A percentile compares a stretch with the other conserved stretches of the same genome.
Conservation (phyloP, 2,329 filamentous ascomycete genomes). For the Setomelanomma holmii region DNA sequence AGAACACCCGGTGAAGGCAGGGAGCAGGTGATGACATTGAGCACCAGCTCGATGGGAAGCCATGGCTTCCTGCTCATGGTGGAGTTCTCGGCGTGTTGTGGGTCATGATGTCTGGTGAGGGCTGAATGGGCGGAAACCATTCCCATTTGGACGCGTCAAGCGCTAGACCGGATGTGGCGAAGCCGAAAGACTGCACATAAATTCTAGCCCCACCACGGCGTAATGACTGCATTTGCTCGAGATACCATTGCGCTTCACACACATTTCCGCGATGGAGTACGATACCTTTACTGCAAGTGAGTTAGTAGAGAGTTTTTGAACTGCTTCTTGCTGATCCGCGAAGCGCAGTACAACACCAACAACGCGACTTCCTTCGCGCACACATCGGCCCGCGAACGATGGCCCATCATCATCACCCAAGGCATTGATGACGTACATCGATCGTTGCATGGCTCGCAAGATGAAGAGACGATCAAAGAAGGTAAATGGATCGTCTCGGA, state of each 20-base stretch:
- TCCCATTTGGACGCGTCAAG: too few relatives aligned
- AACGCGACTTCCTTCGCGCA: conserved; percentile 89
- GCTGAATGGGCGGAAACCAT: too few relatives aligned
- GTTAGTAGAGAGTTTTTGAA: neutral
- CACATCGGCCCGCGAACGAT: conserved; percentile 82
- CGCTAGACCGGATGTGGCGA: too few relatives aligned
- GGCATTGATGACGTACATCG: conserved; percentile 95
- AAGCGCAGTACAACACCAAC: conserved; percentile 78
- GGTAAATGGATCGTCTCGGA: conserved; percentile 85
- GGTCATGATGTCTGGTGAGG: too few relatives aligned
- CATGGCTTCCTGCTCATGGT: conserved; percentile 11
- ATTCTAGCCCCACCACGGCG: neutral
- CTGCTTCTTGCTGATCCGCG: conserved; percentile 2
- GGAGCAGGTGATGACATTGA: conserved; percentile 35
- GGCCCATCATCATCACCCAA: conserved; percentile 93
- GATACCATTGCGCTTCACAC: too few relatives aligned
- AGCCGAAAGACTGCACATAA: too few relatives aligned
- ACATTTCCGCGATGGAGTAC: conserved; percentile 21
- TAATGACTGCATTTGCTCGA: too few relatives aligned
- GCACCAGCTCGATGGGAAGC: conserved; percentile 37
- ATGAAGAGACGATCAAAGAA: conserved; percentile 73
- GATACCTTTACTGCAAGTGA: conserved; percentile 29
- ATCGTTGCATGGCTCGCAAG: conserved; percentile 65
- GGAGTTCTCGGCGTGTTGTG: too few relatives aligned
- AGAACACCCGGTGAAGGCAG: conserved; percentile 20